phyloP scores from a whole-genome alignment of 805 yeast genomes.

The Wickerhamiella vanderwaltii region DNA sequence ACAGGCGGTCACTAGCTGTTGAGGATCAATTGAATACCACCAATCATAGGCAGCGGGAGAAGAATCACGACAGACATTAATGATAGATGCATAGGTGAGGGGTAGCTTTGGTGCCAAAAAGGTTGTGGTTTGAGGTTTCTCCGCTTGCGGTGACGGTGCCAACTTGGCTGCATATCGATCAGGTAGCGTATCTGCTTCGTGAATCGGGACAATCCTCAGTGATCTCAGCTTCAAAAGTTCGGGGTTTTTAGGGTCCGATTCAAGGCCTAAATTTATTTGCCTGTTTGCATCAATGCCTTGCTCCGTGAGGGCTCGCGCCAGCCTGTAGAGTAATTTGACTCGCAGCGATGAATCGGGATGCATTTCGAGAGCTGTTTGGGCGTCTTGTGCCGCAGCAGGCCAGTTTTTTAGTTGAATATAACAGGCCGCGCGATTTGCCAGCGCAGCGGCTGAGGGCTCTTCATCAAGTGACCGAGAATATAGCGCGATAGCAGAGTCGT shows the following conservation, averaged over 20 bases:
- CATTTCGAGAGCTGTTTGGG: conserved; percentile 14
- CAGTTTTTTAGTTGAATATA: conserved; percentile 15
- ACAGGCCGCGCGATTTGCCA: conserved; percentile 22
- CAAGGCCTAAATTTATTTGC: conserved; percentile 15
- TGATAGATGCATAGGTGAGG: conserved; percentile 17
- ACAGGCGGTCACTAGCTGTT: conserved; percentile 16
- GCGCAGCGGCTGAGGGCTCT: conserved; percentile 16
- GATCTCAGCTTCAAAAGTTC: conserved; percentile 7
- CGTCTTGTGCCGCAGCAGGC: conserved; percentile 16
- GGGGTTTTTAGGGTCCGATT: conserved; percentile 17
- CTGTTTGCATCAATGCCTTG: conserved; percentile 11
- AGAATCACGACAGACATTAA: conserved; percentile 13
- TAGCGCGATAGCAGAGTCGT: conserved; percentile 13
- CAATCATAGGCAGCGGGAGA: conserved; percentile 14
- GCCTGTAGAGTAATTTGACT: conserved; percentile 17
- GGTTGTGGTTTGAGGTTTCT: background rate
- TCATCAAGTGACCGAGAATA: conserved; percentile 18
- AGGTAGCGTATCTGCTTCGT: conserved; percentile 12
- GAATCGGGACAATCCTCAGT: conserved; percentile 3
- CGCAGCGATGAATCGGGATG: conserved; percentile 6
- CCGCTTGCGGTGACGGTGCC: background rate
- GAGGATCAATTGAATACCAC: conserved; percentile 16
- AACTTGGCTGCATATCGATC: conserved; percentile 1
- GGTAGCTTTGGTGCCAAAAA: conserved; percentile 16
- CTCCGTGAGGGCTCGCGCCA: conserved; percentile 15